Percentiles rank a stretch among this genome's conserved stretches.
Conservation (phyloP, 495 filamentous ascomycete genomes). For the Podospora comata region DNA sequence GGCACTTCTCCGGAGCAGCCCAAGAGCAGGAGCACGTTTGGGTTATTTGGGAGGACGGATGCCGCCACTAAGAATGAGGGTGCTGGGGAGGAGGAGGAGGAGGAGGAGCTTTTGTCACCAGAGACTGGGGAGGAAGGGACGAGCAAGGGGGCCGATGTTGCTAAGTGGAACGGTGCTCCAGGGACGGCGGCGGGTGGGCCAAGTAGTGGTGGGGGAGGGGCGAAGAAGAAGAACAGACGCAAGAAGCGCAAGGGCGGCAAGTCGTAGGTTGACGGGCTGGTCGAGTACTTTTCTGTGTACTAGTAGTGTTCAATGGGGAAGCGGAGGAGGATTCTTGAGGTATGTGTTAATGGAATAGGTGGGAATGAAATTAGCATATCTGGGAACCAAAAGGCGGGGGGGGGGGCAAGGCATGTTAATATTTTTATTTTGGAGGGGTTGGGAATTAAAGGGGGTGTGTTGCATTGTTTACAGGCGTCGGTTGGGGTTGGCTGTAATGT, state of each 20-base stretch:
- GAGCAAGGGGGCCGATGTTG: background rate
- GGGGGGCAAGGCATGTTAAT: background rate
- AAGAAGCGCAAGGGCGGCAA: slow-evolving; percentile 46
- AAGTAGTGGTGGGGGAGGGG: slow-evolving; percentile 18
- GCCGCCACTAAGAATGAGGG: background rate
- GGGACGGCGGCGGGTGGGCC: slow-evolving; percentile 8
- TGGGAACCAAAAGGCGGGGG: background rate
- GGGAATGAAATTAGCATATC: background rate
- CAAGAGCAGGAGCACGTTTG: slow-evolving; percentile 22
- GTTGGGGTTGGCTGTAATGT: background rate
- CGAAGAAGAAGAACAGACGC: slow-evolving; percentile 38
- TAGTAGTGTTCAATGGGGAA: background rate
- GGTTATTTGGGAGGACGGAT: slow-evolving; percentile 12
- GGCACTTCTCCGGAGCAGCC: slow-evolving; percentile 19
- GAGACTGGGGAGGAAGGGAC: slow-evolving; percentile 14
- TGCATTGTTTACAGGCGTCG: background rate
- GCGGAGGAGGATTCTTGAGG: background rate
- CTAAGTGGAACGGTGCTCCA: slow-evolving; percentile 17
- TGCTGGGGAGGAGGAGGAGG: slow-evolving; percentile 21
- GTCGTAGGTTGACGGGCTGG: slow-evolving; percentile 33
- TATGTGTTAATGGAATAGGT: background rate
- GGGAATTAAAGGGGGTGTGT: background rate
- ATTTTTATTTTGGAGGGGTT: background rate
- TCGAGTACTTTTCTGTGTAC: slow-evolving; percentile 22
- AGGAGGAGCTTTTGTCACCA: slow-evolving; percentile 18